A percentile compares a stretch with the other conserved stretches of the same genome.
These are phyloP conservation scores for Neocatenulostroma microsporum DNA, from an alignment of 2,329 filamentous ascomycete species.

Conservation along the genomic window DNA sequence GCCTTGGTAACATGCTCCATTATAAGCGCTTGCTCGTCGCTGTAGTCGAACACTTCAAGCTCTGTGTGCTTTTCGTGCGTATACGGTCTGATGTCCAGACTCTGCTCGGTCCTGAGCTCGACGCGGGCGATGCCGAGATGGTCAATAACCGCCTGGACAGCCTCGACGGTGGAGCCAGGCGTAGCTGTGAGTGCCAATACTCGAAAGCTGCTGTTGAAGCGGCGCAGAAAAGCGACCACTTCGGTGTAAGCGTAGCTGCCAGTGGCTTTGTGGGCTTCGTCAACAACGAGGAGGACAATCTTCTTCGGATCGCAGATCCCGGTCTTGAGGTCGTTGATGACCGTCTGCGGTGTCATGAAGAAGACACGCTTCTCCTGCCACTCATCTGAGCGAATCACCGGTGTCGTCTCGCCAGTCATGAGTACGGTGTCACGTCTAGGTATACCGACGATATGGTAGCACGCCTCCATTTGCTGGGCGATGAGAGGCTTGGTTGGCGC, in stretches of 20 bases:
- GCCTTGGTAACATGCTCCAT: conserved; percentile 74
- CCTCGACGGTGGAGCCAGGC: conserved; percentile 81
- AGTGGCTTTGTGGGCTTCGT: conserved; percentile 91
- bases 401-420: conserved; percentile 74
- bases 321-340: conserved; percentile 82
- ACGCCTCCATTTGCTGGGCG: conserved; percentile 90
- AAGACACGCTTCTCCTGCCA: conserved; percentile 85
- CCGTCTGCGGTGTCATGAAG: conserved; percentile 96
- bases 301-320: conserved; percentile 92
- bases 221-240: conserved; percentile 75
- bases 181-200: conserved; percentile 90
- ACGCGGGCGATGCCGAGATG: conserved; percentile 84
- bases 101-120: conserved; percentile 92
- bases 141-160: conserved; percentile 91
- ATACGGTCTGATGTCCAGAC: conserved; percentile 85
- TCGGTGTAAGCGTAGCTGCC: conserved; percentile 95
- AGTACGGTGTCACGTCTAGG: conserved; percentile 81
- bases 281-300: conserved; percentile 82
- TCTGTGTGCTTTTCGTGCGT: conserved; percentile 79
- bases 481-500: conserved; percentile 94
- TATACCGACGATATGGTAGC: conserved; percentile 85
- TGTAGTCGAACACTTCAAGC: conserved; percentile 71
- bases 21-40: conserved; percentile 75
- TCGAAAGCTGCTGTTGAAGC: conserved; percentile 86
- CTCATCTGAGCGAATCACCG: conserved; percentile 73